Conservation (phyloP, 1,284 basidiomycete genomes). For the Microbotryum violaceum region DNA sequence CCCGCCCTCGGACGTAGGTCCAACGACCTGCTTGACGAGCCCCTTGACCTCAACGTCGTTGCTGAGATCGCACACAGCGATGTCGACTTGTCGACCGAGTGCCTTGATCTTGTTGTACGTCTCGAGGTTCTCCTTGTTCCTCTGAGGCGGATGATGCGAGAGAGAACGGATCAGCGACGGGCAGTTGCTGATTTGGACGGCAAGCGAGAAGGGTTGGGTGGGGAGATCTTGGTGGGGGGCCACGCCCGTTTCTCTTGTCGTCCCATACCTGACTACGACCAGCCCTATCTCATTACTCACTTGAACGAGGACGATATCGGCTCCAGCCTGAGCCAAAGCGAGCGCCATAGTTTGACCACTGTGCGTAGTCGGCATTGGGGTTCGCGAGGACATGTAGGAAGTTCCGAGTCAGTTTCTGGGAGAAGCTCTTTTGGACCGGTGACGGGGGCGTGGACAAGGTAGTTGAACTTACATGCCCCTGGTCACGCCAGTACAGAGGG, state of each 20-base stretch:
- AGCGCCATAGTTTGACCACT: slow-evolving; percentile 43
- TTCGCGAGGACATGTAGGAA: slow-evolving; percentile 7
- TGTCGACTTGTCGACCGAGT: slow-evolving; percentile 44
- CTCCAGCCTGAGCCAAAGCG: slow-evolving; percentile 55
- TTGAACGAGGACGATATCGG: slow-evolving; percentile 60
- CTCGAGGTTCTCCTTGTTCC: slow-evolving; percentile 44
- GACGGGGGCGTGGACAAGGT: neutral
- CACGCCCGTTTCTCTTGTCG: neutral
- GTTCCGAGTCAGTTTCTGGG: neutral
- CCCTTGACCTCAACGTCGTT: slow-evolving; percentile 58
- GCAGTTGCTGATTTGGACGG: neutral
- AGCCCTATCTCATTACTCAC: slow-evolving; percentile 14
- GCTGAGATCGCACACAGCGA: slow-evolving; percentile 68
- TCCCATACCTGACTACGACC: no score
- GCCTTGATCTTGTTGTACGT: slow-evolving; percentile 55
- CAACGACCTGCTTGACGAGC: slow-evolving; percentile 43
- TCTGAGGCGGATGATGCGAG: slow-evolving; percentile 42
- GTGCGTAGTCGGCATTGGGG: slow-evolving; percentile 1
- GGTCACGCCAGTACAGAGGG: slow-evolving; percentile 39
- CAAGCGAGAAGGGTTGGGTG: neutral
- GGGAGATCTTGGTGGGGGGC: slow-evolving; percentile 16
- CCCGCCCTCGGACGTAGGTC: slow-evolving; percentile 46
- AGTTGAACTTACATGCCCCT: slow-evolving; percentile 8
- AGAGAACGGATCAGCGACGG: slow-evolving; percentile 34
- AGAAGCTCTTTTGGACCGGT: neutral